A percentile compares a stretch with the other conserved stretches of the same genome.
phyloP scores from a whole-genome alignment of 177 flowering plant genomes.

The Vitis hybrid region DNA sequence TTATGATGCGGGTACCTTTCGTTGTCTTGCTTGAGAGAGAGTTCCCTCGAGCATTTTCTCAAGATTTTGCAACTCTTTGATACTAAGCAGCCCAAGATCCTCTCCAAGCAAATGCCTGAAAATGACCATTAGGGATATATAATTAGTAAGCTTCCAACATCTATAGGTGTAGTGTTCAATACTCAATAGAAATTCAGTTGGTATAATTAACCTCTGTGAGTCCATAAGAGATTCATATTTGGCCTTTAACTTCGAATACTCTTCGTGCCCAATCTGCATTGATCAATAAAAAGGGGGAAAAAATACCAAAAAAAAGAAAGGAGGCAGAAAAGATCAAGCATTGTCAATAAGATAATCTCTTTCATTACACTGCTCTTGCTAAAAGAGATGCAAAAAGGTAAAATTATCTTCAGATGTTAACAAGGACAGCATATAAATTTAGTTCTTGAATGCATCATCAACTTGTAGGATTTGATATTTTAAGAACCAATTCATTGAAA shows the following conservation, averaged over 20 bases:
- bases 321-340: background rate
- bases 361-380: too few species aligned
- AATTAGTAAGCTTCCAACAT: background rate
- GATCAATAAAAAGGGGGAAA: background rate
- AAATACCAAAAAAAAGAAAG: background rate
- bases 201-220: slow-evolving; percentile 50
- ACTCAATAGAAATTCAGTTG: background rate
- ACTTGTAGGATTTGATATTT: too few species aligned
- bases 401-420: too few species aligned
- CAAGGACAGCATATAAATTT: too few species aligned
- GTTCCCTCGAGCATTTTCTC: slow-evolving; percentile 74
- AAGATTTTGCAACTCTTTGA: slow-evolving; percentile 68
- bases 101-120: slow-evolving; percentile 76
- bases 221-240: slow-evolving; percentile 66
- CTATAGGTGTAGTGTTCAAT: background rate
- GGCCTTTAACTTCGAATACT: slow-evolving; percentile 56
- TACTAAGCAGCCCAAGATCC: slow-evolving; percentile 61
- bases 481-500: too few species aligned
- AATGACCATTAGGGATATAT: background rate
- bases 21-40: slow-evolving; percentile 57
- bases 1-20: slow-evolving; percentile 44
- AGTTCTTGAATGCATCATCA: too few species aligned
- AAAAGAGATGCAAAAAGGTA: too few species aligned
- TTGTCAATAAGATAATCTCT: background rate
- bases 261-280: slow-evolving; percentile 56